A percentile compares a stretch with the other conserved stretches of the same genome.
These are phyloP conservation scores for Botrytis tulipae DNA, from an alignment of 2,329 filamentous ascomycete genomes.

Conservation along the genomic window DNA sequence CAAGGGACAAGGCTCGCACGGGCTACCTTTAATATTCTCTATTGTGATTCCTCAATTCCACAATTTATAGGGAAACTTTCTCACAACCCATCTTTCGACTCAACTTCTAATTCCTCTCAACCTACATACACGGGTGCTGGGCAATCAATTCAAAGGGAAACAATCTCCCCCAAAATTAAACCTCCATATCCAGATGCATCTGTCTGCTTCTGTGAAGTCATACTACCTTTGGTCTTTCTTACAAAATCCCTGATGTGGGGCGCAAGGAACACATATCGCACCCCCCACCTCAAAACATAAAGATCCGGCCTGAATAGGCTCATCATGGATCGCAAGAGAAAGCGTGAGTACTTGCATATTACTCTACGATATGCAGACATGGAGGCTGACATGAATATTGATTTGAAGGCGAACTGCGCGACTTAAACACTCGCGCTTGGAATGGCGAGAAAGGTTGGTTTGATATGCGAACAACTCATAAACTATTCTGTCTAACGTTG, in stretches of 20 bases:
- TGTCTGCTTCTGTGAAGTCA: slow-evolving; percentile 36
- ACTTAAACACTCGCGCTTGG: slow-evolving; percentile 86
- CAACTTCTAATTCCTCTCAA: background rate
- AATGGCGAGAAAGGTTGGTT: slow-evolving; percentile 76
- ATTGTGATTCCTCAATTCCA: background rate
- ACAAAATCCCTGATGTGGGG: slow-evolving; percentile 40
- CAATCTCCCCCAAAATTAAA: background rate
- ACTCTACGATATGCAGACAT: background rate
- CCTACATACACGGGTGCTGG: background rate
- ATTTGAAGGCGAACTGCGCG: slow-evolving; percentile 76
- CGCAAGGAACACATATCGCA: slow-evolving; percentile 33
- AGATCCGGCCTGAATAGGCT: slow-evolving; percentile 28
- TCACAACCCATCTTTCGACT: background rate
- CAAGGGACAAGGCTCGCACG: slow-evolving; percentile 5
- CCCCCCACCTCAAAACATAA: slow-evolving; percentile 28
- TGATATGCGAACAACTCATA: slow-evolving; percentile 4
- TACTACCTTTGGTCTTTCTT: slow-evolving; percentile 37
- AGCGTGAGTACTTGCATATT: slow-evolving; percentile 48
- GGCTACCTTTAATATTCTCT: background rate
- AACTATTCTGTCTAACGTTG: slow-evolving; percentile 25
- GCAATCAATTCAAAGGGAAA: slow-evolving; percentile 8
- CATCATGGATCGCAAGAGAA: slow-evolving; percentile 63
- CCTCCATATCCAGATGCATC: slow-evolving; percentile 39
- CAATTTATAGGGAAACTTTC: slow-evolving; percentile 13
- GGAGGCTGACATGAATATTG: slow-evolving; percentile 26